Base-by-base conservation (phyloP, 2,329 filamentous ascomycete species). In the Sclerotinia spermophila region DNA sequence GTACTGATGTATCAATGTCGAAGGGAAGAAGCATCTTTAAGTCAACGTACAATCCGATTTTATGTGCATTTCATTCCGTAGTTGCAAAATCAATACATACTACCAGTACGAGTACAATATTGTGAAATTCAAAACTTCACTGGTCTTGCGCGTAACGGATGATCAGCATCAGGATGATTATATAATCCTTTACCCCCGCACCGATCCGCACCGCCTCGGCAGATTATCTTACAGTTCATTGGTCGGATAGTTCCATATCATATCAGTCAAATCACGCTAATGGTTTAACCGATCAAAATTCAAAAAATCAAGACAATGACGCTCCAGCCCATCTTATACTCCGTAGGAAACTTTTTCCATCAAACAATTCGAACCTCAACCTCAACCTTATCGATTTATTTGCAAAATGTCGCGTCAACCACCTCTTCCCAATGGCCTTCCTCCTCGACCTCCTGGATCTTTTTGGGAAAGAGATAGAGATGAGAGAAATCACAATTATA, bases 401-500 rank as follows among this genome's bases (percentile, higher is more conserved):
- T 33, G 5, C 44, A 27, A 27, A 44, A 78, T 77, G 78, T 76
- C 76, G 67, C 71, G 74, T 70, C 75, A 74, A 71, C 77, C 76
- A 13, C 77, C 77, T 30, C 75, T 75, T 40, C 76, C 76, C 7
- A 73, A 71, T 30, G 77, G 77, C 30, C 58, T 73, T n/a, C 75
- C 77, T 44, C 74, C 76, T 38, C 73, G 74, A 42, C 73, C 72
- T 15, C 42, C 65, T 27, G 42, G 11, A 27, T 30, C 40, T 24
- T 62, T 30, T n/a, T 38, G 42, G 40, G 56, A 67, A 5, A 27
- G 38, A 17, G 65, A 60, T 10, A 56, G 65, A 44, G 40, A 60
- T 45, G 65, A 58, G 33, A 60, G 55, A 19, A 70, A 58, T 27
- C 55, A 33, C 38, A 64, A 71, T 45, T 44, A n/a, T 62, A 70